A percentile compares a stretch with the other conserved stretches of the same genome.
Conservation (phyloP, 768 basidiomycete species). For the Termitomyces bulborhizus region DNA sequence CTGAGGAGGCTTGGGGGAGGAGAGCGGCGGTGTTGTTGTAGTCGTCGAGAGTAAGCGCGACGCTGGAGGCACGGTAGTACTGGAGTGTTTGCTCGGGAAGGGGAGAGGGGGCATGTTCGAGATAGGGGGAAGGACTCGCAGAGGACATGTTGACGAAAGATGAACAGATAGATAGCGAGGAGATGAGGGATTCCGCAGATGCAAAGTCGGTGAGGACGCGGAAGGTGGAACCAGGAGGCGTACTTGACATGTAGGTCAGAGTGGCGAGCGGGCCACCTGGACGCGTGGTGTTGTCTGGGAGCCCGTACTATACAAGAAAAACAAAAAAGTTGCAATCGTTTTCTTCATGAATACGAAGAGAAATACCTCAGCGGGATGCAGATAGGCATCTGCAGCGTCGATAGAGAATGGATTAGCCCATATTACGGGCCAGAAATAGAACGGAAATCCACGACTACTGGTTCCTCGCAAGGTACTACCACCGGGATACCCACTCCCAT, state of each 20-base stretch:
- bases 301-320: slow-evolving; percentile 2
- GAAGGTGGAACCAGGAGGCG: not conserved
- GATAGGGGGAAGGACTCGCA: not conserved
- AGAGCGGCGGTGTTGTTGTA: slow-evolving; percentile 55
- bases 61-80: slow-evolving; percentile 54
- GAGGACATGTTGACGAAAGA: not conserved
- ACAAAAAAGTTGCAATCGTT: not conserved
- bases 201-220: slow-evolving; percentile 7
- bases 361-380: slow-evolving; percentile 4
- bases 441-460: slow-evolving; percentile 7
- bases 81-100: slow-evolving; percentile 45
- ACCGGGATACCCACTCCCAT: slow-evolving; percentile 10
- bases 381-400: not conserved
- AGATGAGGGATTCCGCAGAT: not conserved
- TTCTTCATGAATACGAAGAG: not conserved
- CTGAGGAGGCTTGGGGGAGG: slow-evolving; percentile 20
- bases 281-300: slow-evolving; percentile 5
- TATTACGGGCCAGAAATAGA: slow-evolving; percentile 10
- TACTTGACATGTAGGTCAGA: slow-evolving; percentile 1
- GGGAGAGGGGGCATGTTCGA: not conserved
- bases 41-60: slow-evolving; percentile 48
- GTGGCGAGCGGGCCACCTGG: slow-evolving; percentile 7
- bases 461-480: slow-evolving; percentile 2
- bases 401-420: not conserved
- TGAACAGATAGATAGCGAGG: not conserved